A percentile compares a stretch with the other conserved stretches of the same genome.
These are phyloP conservation scores for Solanum arcanum DNA, from an alignment of 257 asterid genomes.

Conservation along the genomic window DNA sequence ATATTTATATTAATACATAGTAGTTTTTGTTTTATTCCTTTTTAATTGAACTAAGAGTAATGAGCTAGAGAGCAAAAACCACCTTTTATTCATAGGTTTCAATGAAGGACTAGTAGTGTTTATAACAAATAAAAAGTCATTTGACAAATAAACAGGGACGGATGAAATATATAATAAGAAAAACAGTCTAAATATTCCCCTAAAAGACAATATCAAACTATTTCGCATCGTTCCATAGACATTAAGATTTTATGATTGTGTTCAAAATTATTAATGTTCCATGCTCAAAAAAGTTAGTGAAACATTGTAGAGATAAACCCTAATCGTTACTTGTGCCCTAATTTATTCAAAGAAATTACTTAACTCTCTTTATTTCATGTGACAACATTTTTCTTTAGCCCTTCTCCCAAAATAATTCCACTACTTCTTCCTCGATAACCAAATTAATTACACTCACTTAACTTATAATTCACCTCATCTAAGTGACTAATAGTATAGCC, in stretches of 20 bases:
- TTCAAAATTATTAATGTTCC: not conserved
- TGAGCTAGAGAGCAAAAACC: not conserved
- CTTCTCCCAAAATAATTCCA: slow-evolving; percentile 71
- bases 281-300: not conserved
- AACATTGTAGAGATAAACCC: slow-evolving; percentile 5
- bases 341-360: not conserved
- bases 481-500: not conserved
- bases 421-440: slow-evolving; percentile 43
- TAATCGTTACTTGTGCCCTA: slow-evolving; percentile 21
- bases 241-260: not conserved
- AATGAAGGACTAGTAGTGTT: not conserved
- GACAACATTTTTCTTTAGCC: slow-evolving; percentile 20
- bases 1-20: no score
- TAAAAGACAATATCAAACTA: not conserved
- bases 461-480: slow-evolving; percentile 10
- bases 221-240: not conserved
- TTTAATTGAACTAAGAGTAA: no score
- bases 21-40: no score
- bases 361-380: slow-evolving; percentile 13
- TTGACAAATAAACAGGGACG: not conserved
- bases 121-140: not conserved
- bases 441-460: slow-evolving; percentile 21
- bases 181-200: no score
- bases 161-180: no score
- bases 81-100: not conserved